Evolutionary conservation across 495 filamentous ascomycete genomes (phyloP).

Genomic region (Copromyces sp.): DNA sequence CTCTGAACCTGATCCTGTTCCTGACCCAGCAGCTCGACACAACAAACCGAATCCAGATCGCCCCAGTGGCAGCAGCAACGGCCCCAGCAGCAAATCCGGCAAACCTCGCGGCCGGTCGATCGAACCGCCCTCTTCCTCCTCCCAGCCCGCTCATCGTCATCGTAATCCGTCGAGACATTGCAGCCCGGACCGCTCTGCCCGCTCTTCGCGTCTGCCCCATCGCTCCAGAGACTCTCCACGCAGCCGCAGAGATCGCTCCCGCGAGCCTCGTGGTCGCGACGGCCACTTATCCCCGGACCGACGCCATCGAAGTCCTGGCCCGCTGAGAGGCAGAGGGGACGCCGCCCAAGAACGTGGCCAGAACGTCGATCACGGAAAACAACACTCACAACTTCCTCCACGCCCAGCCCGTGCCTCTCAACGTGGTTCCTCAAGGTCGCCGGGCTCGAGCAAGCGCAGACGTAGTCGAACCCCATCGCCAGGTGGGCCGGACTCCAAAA

Average conservation of each 20-base stretch:
- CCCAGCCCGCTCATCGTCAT: slow-evolving; percentile 8
- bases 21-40: background rate
- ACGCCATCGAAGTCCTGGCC: slow-evolving; percentile 8
- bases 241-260: slow-evolving; percentile 20
- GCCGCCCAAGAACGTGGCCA: background rate
- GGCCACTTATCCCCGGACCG: slow-evolving; percentile 18
- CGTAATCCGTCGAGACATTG: slow-evolving; percentile 18
- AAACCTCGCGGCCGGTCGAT: slow-evolving; percentile 9
- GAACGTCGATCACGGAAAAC: background rate
- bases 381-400: background rate
- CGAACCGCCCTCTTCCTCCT: slow-evolving; percentile 4
- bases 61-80: background rate
- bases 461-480: slow-evolving; percentile 27
- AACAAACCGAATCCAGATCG: background rate
- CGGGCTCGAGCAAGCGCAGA: slow-evolving; percentile 28
- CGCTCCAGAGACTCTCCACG: slow-evolving; percentile 11
- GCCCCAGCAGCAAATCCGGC: slow-evolving; percentile 6
- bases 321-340: slow-evolving; percentile 18
- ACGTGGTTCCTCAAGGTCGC: slow-evolving; percentile 22
- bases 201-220: slow-evolving; percentile 17
- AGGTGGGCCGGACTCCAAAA: slow-evolving; percentile 22
- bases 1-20: slow-evolving; percentile 6
- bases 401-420: background rate
- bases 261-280: slow-evolving; percentile 26
- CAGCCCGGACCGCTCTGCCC: slow-evolving; percentile 25